These are phyloP conservation scores for Phyllosticta capitalensis DNA, from an alignment of 2,329 filamentous ascomycete genomes.

Conservation along the genomic window DNA sequence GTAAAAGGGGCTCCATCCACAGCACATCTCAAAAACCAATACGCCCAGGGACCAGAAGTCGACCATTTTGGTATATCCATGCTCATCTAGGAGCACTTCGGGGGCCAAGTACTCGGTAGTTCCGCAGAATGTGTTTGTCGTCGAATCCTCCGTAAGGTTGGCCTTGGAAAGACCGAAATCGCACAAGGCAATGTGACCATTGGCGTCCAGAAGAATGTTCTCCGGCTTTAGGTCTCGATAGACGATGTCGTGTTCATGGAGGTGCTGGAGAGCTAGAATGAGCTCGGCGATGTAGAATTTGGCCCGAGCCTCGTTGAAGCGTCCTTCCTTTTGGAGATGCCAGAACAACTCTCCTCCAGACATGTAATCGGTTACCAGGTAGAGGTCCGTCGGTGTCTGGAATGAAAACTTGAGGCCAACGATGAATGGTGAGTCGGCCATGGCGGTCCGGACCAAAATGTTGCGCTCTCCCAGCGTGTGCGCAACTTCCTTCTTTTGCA, in stretches of 20 bases:
- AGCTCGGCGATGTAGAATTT: slow-evolving; percentile 99
- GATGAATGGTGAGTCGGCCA: slow-evolving; percentile 92
- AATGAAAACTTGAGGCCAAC: slow-evolving; percentile 98
- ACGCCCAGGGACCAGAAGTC: slow-evolving; percentile 99
- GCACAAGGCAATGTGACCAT: slow-evolving; percentile 94
- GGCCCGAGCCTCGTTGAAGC: slow-evolving; percentile 86
- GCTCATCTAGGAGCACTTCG: slow-evolving; percentile 89
- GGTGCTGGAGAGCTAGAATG: slow-evolving; percentile 86
- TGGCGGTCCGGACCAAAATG: slow-evolving; percentile 92
- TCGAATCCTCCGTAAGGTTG: slow-evolving; percentile 92
- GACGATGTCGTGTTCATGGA: slow-evolving; percentile 95
- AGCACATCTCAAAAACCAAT: slow-evolving; percentile 98
- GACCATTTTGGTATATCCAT: slow-evolving; percentile 99
- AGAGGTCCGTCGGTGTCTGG: slow-evolving; percentile 91
- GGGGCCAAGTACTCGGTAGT: slow-evolving; percentile 96
- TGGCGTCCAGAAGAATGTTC: slow-evolving; percentile 93
- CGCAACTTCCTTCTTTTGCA: slow-evolving; percentile 98
- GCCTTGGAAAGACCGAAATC: slow-evolving; percentile 98
- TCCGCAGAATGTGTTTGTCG: slow-evolving; percentile 97
- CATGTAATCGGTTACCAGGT: slow-evolving; percentile 99
- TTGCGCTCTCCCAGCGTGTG: slow-evolving; percentile 96
- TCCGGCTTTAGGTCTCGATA: slow-evolving; percentile 97
- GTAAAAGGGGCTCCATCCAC: slow-evolving; percentile 98
- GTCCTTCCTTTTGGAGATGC: slow-evolving; percentile 94
- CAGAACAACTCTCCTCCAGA: slow-evolving; percentile 97